Conservation (phyloP, 495 filamentous ascomycete genomes). For the Geopyxis carbonaria region DNA sequence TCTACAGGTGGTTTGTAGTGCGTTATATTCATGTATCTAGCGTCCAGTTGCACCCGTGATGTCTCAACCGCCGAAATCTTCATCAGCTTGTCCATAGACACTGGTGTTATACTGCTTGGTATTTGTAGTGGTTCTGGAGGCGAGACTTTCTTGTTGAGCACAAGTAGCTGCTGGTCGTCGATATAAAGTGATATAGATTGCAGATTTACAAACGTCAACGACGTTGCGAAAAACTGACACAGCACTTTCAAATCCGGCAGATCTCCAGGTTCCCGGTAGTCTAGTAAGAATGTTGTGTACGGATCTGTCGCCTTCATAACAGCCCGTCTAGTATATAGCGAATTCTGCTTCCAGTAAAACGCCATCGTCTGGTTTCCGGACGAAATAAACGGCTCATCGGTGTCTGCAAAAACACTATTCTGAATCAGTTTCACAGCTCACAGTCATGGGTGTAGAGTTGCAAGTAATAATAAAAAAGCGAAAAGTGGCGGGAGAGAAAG, state of each 20-base stretch:
- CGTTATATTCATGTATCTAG: slow-evolving; percentile 65
- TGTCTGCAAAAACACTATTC: slow-evolving; percentile 95
- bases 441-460: too few relatives aligned
- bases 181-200: slow-evolving; percentile 77
- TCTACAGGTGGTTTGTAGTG: slow-evolving; percentile 18
- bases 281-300: slow-evolving; percentile 78
- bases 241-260: slow-evolving; percentile 73
- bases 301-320: slow-evolving; percentile 44
- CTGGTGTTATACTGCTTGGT: slow-evolving; percentile 61
- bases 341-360: slow-evolving; percentile 97
- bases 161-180: slow-evolving; percentile 66
- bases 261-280: slow-evolving; percentile 74
- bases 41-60: slow-evolving; percentile 78
- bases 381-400: slow-evolving; percentile 88
- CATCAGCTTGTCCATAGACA: slow-evolving; percentile 73
- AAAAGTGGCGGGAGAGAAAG: neutral
- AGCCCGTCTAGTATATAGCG: slow-evolving; percentile 70
- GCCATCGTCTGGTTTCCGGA: slow-evolving; percentile 87
- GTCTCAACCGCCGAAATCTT: slow-evolving; percentile 53
- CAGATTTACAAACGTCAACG: slow-evolving; percentile 86
- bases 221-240: slow-evolving; percentile 81
- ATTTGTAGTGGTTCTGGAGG: slow-evolving; percentile 55
- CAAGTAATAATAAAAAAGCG: too few relatives aligned
- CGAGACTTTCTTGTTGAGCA: slow-evolving; percentile 65
- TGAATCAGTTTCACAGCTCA: slow-evolving; percentile 24